Percentiles rank a stretch among this genome's conserved stretches.
phyloP scores from a whole-genome alignment of 345 rosid species.

The Gossypium mustelinum region DNA sequence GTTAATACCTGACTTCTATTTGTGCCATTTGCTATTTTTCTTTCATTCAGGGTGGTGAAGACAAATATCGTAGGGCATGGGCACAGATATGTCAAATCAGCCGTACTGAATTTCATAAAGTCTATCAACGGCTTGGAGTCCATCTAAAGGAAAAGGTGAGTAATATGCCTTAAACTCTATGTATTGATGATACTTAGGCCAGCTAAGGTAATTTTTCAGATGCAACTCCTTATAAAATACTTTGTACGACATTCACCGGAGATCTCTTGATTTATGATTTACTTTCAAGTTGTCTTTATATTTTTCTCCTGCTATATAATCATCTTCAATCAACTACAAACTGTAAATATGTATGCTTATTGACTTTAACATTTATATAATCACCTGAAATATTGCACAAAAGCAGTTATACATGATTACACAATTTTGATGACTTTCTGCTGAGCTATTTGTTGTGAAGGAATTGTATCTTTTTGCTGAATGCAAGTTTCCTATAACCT shows the following conservation, averaged over 20 bases:
- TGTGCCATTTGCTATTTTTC: not conserved
- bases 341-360: not conserved
- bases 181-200: not conserved
- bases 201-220: not conserved
- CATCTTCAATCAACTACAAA: not conserved
- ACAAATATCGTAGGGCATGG: slow-evolving; percentile 72
- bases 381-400: not conserved
- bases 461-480: not conserved
- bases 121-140: slow-evolving; percentile 40
- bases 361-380: not conserved
- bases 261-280: not conserved
- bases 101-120: slow-evolving; percentile 13
- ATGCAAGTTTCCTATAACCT: not conserved
- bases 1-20: not conserved
- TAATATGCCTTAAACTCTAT: not conserved
- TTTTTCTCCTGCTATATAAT: not conserved
- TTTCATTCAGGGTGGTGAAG: slow-evolving; percentile 68
- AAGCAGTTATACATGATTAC: not conserved
- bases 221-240: not conserved
- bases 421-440: not conserved
- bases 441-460: not conserved
- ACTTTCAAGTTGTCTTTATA: not conserved
- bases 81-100: slow-evolving; percentile 40
- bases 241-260: not conserved
- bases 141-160: slow-evolving; percentile 82